These are phyloP conservation scores for Calophaca sinica DNA, from an alignment of 306 rosid genomes.

Conservation along the genomic window DNA sequence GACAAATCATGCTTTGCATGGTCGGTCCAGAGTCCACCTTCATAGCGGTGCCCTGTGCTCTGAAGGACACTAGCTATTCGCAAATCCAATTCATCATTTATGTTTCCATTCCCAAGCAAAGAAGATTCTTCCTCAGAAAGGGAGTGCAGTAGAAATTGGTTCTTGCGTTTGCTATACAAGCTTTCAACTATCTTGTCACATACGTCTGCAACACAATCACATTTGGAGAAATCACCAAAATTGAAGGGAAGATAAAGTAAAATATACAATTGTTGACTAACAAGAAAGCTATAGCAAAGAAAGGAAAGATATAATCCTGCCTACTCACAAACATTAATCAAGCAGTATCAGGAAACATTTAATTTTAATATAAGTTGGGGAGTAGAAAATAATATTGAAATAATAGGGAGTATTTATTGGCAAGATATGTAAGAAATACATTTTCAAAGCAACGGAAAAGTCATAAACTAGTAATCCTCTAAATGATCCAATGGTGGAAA, in stretches of 20 bases:
- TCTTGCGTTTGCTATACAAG: conserved; percentile 87
- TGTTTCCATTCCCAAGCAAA: conserved; percentile 68
- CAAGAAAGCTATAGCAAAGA: conserved; percentile 27
- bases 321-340: not conserved
- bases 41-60: conserved; percentile 90
- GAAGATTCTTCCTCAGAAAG: conserved; percentile 71
- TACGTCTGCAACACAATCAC: conserved; percentile 72
- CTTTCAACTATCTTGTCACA: conserved; percentile 92
- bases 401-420: not conserved
- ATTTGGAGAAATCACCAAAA: conserved; percentile 43
- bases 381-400: conserved; percentile 22
- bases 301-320: conserved; percentile 19
- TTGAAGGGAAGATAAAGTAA: conserved; percentile 14
- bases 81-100: conserved; percentile 78
- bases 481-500: conserved; percentile 14
- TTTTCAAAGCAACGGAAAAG: conserved; percentile 15
- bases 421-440: not conserved
- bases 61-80: conserved; percentile 95
- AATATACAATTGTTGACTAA: not conserved
- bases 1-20: conserved; percentile 66
- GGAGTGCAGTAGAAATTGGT: conserved; percentile 63
- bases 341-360: conserved; percentile 10
- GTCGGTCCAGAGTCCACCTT: conserved; percentile 92
- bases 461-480: conserved; percentile 17
- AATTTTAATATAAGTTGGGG: conserved; percentile 8